phyloP scores from a whole-genome alignment of 106 monocot genomes.

The Gastrodia elata region DNA sequence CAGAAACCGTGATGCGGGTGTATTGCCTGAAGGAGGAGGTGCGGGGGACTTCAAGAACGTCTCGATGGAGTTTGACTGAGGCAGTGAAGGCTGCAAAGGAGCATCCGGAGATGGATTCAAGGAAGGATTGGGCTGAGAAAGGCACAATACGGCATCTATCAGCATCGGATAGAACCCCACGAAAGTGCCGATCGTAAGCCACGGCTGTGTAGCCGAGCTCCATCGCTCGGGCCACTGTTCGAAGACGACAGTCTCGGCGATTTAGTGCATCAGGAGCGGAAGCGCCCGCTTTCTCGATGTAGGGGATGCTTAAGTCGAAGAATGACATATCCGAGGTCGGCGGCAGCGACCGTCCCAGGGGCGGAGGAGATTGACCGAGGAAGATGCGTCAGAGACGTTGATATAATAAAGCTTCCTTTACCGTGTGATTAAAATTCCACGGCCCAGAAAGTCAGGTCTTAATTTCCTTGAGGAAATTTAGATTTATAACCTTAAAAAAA shows the following conservation, averaged over 20 bases:
- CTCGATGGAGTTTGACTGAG: conserved; percentile 28
- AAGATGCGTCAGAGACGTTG: background rate
- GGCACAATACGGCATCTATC: conserved; percentile 45
- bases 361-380: background rate
- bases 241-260: conserved; percentile 27
- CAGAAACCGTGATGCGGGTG: conserved; percentile 35
- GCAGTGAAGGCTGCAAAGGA: conserved; percentile 27
- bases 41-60: conserved; percentile 23
- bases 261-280: background rate
- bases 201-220: conserved; percentile 78
- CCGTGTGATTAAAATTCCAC: background rate
- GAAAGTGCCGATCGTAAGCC: conserved; percentile 58
- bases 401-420: background rate
- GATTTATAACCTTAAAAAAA: too few relatives aligned
- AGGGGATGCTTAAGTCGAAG: conserved; percentile 81
- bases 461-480: too few relatives aligned
- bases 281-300: conserved; percentile 20
- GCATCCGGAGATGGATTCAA: conserved; percentile 33
- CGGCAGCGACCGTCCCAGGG: background rate
- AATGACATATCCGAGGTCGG: conserved; percentile 36
- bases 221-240: conserved; percentile 37
- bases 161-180: conserved; percentile 55
- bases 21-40: conserved; percentile 44
- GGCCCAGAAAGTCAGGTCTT: too few relatives aligned
- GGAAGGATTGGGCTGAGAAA: conserved; percentile 42